Base-by-base conservation (phyloP, 441 rosid genomes). In the Jatropha multifida region DNA sequence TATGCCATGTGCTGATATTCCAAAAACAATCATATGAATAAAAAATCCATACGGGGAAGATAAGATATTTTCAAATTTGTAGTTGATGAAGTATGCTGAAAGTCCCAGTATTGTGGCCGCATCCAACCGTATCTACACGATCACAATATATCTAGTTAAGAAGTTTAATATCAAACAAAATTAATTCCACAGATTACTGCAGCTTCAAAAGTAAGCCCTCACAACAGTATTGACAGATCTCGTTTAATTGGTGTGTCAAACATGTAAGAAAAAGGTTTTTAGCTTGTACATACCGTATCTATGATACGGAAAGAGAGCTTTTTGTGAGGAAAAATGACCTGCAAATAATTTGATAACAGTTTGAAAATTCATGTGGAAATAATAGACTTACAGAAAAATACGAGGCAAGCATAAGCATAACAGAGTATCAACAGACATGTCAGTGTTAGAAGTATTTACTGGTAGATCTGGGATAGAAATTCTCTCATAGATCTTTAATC, bases 301-400 rank as follows among this genome's bases (percentile, higher is more conserved):
- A 95, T 87, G 82, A 95, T 88, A 76, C 98, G 97, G 83, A 95
- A 95, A 75, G 94, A 95, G 68, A 95, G 89, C 90, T 93, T 93
- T 85, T 89, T 95, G 84, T 95, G 91, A 82, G 99, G 99, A 74
- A 95, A 95, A 82, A 93, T 81, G 44, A 95, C 99, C 98, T 95
- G 79, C 76, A 85, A 56, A 74, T 63, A 54, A 78, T 70, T 78
- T 65, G 59, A 72, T 26, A 78, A 59, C 74, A 78, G 68, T 61
- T 78, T 66, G 55, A 81, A 82, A 67, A 67, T 74, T 79, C 52
- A 73, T 68, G 77, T 59, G 41, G 26, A 23, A 68, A 74, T n/a
- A 49, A 68, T 41, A 54, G 63, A 79, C 70, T 42, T 44, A 74
- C 44, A 44, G 14, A 68, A 8, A 26, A 71, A 42, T 48, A 62